A percentile compares a stretch with the other conserved stretches of the same genome.
Evolutionary conservation across 176 grass and related monocot species (phyloP).

Genomic region (Musa troglodytarum): DNA sequence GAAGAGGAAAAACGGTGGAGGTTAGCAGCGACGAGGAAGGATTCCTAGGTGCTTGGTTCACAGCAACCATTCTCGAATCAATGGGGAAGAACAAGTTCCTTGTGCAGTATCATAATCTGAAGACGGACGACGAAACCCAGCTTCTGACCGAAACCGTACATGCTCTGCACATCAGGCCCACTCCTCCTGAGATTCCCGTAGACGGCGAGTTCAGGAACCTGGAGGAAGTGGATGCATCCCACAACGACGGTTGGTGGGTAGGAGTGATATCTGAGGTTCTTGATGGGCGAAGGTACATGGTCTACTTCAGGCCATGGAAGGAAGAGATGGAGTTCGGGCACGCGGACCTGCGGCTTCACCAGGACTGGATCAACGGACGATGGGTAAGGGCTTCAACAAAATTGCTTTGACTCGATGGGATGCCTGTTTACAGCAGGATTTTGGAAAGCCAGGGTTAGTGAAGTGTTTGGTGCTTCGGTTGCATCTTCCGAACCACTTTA

Average conservation of each 20-base stretch:
- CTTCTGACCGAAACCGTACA: background rate
- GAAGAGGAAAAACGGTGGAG: constrained; percentile 40
- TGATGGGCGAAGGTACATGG: constrained; percentile 27
- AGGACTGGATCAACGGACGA: constrained; percentile 61
- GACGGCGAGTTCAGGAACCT: constrained; percentile 34
- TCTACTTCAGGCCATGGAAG: constrained; percentile 68
- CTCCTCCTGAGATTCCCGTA: constrained; percentile 9
- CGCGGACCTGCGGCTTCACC: constrained; percentile 52
- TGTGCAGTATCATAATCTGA: background rate
- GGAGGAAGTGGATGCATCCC: constrained; percentile 76
- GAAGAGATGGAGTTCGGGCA: constrained; percentile 56
- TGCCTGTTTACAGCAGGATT: too few relatives aligned
- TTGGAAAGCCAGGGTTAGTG: too few relatives aligned
- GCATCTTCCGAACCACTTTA: too few relatives aligned
- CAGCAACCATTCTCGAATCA: background rate
- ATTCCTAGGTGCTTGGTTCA: constrained; percentile 5
- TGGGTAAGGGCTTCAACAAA: constrained; percentile 44
- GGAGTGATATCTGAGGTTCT: constrained; percentile 68
- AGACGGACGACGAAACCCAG: background rate
- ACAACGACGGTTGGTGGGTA: constrained; percentile 82
- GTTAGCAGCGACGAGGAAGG: constrained; percentile 57
- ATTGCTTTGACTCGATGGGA: background rate
- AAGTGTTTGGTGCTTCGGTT: too few relatives aligned
- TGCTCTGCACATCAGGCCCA: background rate
- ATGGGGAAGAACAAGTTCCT: constrained; percentile 19